Evolutionary conservation across 257 asterid species (phyloP), one percentile per base, ranked within the genome.

Genomic region (Scutellaria minor): DNA sequence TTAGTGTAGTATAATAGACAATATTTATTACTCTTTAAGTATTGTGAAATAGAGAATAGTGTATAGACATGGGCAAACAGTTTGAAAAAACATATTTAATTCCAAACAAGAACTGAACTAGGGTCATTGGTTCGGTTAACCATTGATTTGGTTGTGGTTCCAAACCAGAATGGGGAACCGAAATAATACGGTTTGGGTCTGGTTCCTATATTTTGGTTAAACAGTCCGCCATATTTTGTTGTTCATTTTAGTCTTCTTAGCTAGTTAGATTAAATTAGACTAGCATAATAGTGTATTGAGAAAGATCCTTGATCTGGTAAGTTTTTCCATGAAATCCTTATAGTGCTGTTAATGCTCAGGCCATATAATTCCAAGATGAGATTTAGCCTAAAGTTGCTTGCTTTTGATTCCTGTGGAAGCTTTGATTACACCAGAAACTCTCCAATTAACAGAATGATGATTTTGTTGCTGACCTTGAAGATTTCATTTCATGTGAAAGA

Each of bases 301-400:
- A 46, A 24, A 46, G n/a, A 65, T 24, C 12, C 13, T 37, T n/a
- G 13, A 1, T 37, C 57, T 46, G 70, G 37, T 46, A 41, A 2
- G n/a, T 65, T n/a, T 53, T 42, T 44, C 41, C 55, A 10, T 64
- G 69, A 1, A 20, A 63, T 63, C 12, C 54, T 15, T 63, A 39
- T 20, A 18, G 39, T 15, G 6, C 7, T 44, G 54, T 64, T 39
- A 20, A 64, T 64, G 53, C 3, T 44, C 20, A 64, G 45, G 54
- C 40, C 18, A 42, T 63, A 9, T 63, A 20, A 18, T 42, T 37
- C 55, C 20, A 44, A 62, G 51, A 62, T 44, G 41, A 60, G 66
- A 60, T 40, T 14, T 44, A 64, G 12, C 20, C 18, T 64, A 20
- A 20, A 44, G 20, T 64, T 20, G 55, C 51, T 64, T 44, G 42